Base-by-base conservation (phyloP, 225 moss, liverwort and hornwort genomes). In the Polytrichum formosum region DNA sequence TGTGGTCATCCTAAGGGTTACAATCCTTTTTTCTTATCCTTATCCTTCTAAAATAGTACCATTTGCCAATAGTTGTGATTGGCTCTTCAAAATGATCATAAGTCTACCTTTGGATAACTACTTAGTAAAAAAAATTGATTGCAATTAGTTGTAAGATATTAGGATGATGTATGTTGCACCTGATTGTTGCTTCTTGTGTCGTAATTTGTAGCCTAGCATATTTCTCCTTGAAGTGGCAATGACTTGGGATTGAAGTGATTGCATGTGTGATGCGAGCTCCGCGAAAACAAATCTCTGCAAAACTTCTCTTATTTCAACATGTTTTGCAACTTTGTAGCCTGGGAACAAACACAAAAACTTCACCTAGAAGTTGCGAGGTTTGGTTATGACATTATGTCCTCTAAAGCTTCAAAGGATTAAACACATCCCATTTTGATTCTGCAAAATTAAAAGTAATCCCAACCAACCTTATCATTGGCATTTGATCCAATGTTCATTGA, bases 271-370 rank as follows among this genome's bases (percentile, higher is more conserved):
- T 18, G 70, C 75, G 60, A 86, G 61, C 29, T 86, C 86, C 2
- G 58, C 2, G 0, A 82, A 83, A n/a, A 83, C 74, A 4, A 62
- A 75, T 2, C 82, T 80, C 17, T 80, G 75, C 67, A 80, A 22
- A 2, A 21, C 59, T 23, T 75, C 77, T 4, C 69, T 77, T 61
- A 86, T 18, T 54, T 80, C 82, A 59, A 80, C 64, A 1, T 69
- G 64, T 60, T 78, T 80, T 0, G 83, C 82, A 25, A 63, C 27
- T 54, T 82, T 61, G 26, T 29, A 83, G 75, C 3, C 86, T 80
- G 26, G 82, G 75, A 0, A 86, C 73, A 21, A 75, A 83, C 13
- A 86, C 77, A n/a, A 82, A 86, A 7, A 86, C 82, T 55, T 86
- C 86, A 0, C 80, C 70, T 2, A 73, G 69, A 27, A 62, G 73